Conservation (phyloP, 176 grass and related monocot genomes). For the Secale cereale region DNA sequence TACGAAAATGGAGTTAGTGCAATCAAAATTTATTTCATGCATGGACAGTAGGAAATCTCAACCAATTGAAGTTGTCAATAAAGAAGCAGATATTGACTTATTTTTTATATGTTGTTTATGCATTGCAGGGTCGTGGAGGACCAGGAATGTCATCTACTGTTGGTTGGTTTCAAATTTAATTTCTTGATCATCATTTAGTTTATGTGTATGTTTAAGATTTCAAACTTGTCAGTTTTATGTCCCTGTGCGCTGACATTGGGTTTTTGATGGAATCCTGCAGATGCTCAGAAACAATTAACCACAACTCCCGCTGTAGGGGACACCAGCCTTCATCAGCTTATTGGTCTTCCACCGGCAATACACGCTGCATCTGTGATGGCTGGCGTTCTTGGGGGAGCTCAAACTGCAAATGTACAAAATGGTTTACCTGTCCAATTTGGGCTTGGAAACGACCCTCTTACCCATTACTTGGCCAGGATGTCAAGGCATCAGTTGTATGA, state of each 20-base stretch:
- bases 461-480: constrained; percentile 86
- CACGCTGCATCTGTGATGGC: constrained; percentile 72
- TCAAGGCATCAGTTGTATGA: constrained; percentile 77
- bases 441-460: constrained; percentile 84
- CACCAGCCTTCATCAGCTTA: constrained; percentile 58
- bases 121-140: constrained; percentile 94
- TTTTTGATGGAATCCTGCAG: constrained; percentile 35
- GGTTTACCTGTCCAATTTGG: constrained; percentile 65
- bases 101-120: constrained; percentile 27
- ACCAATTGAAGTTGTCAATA: constrained; percentile 8
- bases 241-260: constrained; percentile 4
- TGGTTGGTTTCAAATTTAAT: constrained; percentile 36
- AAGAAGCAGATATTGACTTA: constrained; percentile 26
- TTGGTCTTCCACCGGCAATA: constrained; percentile 75
- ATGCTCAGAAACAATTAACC: constrained; percentile 56
- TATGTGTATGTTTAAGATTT: constrained; percentile 6
- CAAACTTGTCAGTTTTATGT: constrained; percentile 20
- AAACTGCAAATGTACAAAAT: constrained; percentile 61
- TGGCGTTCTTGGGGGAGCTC: constrained; percentile 69
- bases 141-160: constrained; percentile 75
- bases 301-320: constrained; percentile 42
- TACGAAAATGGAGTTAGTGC: neutral
- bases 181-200: constrained; percentile 21
- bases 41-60: constrained; percentile 10
- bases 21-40: constrained; percentile 3